Percentiles rank a stretch among this genome's conserved stretches.
phyloP scores from a whole-genome alignment of 306 rosid species.

The Cicer yamashitae region DNA sequence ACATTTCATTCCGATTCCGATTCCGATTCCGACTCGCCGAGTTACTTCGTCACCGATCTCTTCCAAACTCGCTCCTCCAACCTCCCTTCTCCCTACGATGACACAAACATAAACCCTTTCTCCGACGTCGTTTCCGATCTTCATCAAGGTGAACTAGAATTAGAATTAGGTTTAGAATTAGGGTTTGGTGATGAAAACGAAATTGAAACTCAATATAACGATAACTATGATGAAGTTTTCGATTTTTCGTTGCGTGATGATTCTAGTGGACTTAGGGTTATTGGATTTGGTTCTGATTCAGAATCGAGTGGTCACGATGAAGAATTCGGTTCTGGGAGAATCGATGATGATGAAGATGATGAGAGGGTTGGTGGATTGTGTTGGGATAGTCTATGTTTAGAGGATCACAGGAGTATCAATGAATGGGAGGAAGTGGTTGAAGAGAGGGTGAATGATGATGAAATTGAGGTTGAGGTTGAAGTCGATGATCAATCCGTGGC shows the following conservation, averaged over 20 bases:
- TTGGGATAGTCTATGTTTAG: slow-evolving; percentile 68
- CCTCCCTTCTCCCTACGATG: slow-evolving; percentile 31
- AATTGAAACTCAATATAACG: slow-evolving; percentile 21
- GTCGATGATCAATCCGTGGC: slow-evolving; percentile 61
- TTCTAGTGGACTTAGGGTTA: slow-evolving; percentile 64
- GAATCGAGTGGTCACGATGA: slow-evolving; percentile 55
- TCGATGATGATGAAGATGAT: slow-evolving; percentile 42
- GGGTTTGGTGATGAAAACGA: slow-evolving; percentile 46
- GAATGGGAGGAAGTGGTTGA: slow-evolving; percentile 76
- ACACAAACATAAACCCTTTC: slow-evolving; percentile 51
- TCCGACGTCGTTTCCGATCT: slow-evolving; percentile 50
- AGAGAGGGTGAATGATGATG: slow-evolving; percentile 57
- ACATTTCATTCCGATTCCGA: slow-evolving; percentile 56
- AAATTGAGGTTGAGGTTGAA: slow-evolving; percentile 42
- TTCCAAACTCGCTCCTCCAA: slow-evolving; percentile 49
- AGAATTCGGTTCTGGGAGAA: slow-evolving; percentile 41
- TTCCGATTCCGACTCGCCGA: slow-evolving; percentile 65
- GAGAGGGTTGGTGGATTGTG: slow-evolving; percentile 52
- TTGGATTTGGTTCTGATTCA: slow-evolving; percentile 67
- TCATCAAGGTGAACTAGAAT: slow-evolving; percentile 29
- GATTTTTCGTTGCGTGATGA: slow-evolving; percentile 37
- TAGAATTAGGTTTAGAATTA: slow-evolving; percentile 48
- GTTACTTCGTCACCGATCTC: slow-evolving; percentile 82
- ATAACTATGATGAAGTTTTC: slow-evolving; percentile 39
- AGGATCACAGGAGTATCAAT: slow-evolving; percentile 62